A percentile compares a stretch with the other conserved stretches of the same genome.
Conservation (phyloP, 768 basidiomycete species). For the Mycena chlorophos region DNA sequence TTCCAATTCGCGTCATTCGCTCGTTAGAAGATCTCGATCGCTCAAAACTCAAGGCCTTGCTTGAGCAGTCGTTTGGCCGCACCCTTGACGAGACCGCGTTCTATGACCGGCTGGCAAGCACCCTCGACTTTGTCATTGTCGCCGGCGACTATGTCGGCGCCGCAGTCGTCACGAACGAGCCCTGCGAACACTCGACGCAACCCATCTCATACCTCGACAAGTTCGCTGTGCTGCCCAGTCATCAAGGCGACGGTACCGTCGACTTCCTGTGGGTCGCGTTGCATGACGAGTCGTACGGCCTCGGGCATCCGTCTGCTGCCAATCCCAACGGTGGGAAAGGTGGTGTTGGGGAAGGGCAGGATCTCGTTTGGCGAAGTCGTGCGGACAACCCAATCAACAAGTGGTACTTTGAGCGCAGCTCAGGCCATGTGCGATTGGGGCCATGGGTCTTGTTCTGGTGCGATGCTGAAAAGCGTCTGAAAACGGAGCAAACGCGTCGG, state of each 20-base stretch:
- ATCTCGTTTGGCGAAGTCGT: conserved; percentile 94
- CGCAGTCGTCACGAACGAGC: conserved; percentile 83
- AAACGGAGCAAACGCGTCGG: conserved; percentile 65
- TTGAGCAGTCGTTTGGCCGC: conserved; percentile 85
- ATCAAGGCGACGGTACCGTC: conserved; percentile 98
- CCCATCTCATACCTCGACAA: conserved; percentile 95
- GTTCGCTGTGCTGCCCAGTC: conserved; percentile 91
- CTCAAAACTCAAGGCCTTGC: conserved; percentile 70
- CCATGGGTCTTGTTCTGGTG: conserved; percentile 98
- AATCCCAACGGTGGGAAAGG: conserved; percentile 94
- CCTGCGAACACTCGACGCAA: conserved; percentile 33
- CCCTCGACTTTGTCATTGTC: conserved; percentile 88
- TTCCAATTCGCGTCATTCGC: conserved; percentile 83
- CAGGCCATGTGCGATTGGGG: conserved; percentile 83
- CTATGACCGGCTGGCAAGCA: conserved; percentile 71
- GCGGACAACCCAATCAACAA: conserved; percentile 96
- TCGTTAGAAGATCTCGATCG: conserved; percentile 69
- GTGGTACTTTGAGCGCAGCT: conserved; percentile 98
- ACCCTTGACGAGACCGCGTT: conserved; percentile 72
- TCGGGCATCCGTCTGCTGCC: conserved; percentile 89
- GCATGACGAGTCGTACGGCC: conserved; percentile 96
- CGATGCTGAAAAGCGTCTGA: conserved; percentile 87
- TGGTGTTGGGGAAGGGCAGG: conserved; percentile 86
- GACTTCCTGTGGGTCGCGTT: conserved; percentile 99
- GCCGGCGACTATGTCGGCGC: conserved; percentile 96